Percentiles rank a stretch among this genome's conserved stretches.
Evolutionary conservation across 192 early-diverging fungal genomes (phyloP).

Genomic region (Backusella mclennaniae): DNA sequence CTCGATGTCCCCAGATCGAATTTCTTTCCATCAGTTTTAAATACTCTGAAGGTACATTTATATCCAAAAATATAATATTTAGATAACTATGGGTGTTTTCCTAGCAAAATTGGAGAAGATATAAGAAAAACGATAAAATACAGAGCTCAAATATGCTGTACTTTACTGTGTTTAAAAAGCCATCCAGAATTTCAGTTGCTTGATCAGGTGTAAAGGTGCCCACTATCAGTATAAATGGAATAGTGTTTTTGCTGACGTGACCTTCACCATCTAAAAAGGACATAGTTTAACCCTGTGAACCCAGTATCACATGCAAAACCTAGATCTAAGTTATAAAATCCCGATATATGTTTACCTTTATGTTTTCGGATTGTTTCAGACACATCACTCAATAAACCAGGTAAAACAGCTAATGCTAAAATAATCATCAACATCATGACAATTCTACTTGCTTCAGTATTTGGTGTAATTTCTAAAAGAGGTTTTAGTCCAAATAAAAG

Average conservation of each 20-base stretch:
- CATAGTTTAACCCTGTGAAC: neutral
- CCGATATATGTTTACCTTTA: neutral
- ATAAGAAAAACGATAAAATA: neutral
- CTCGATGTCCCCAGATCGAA: constrained; percentile 33
- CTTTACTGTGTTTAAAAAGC: constrained; percentile 41
- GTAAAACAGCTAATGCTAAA: constrained; percentile 53
- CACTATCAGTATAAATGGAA: constrained; percentile 41
- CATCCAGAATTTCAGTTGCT: constrained; percentile 39
- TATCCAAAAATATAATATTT: constrained; percentile 41
- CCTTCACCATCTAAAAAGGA: constrained; percentile 15
- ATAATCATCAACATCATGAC: constrained; percentile 58
- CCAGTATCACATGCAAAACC: neutral
- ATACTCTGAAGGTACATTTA: constrained; percentile 37
- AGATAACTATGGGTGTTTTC: constrained; percentile 19
- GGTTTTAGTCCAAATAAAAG: neutral
- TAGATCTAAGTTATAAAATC: neutral
- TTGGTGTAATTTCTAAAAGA: constrained; percentile 53
- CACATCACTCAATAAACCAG: constrained; percentile 45
- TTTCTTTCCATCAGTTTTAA: constrained; percentile 37
- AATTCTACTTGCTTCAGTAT: constrained; percentile 44
- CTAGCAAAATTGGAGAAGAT: neutral
- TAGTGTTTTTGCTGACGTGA: constrained; percentile 6
- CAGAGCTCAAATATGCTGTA: neutral
- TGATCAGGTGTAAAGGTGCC: constrained; percentile 38
- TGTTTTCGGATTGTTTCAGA: constrained; percentile 37